Conservation (phyloP, 441 rosid species). For the Brassica balearica region DNA sequence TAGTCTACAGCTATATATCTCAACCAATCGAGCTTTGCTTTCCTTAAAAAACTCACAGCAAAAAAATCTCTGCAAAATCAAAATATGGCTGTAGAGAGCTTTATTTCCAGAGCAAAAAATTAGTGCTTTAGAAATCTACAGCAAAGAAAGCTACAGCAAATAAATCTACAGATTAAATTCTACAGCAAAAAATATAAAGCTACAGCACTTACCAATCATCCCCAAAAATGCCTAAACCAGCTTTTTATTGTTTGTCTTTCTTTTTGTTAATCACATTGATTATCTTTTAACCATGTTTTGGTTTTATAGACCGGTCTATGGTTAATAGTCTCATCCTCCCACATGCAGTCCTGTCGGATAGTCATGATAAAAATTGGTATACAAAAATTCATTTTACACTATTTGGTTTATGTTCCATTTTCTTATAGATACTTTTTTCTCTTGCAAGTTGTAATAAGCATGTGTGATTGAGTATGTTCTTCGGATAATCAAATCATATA, state of each 20-base stretch:
- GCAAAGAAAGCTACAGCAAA: too few relatives aligned
- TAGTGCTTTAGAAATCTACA: too few relatives aligned
- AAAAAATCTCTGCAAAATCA: too few relatives aligned
- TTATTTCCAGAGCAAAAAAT: too few relatives aligned
- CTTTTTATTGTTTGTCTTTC: neutral
- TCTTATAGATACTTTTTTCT: neutral
- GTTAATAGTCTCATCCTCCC: neutral
- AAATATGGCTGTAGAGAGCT: too few relatives aligned
- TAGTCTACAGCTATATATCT: too few relatives aligned
- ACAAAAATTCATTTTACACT: neutral
- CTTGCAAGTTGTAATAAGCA: neutral
- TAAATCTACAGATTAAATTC: too few relatives aligned
- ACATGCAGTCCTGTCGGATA: neutral
- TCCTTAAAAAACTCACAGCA: too few relatives aligned
- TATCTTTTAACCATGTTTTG: neutral
- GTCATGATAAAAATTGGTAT: neutral
- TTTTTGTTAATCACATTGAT: neutral
- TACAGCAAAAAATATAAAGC: too few relatives aligned
- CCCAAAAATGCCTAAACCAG: neutral
- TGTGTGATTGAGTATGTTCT: neutral
- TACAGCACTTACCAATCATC: too few relatives aligned
- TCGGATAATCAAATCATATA: neutral
- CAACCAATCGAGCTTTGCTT: too few relatives aligned
- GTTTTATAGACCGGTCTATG: neutral
- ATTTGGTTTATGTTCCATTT: neutral